Conservation (phyloP, 148 eudicot genomes). For the Nyssa sinensis region DNA sequence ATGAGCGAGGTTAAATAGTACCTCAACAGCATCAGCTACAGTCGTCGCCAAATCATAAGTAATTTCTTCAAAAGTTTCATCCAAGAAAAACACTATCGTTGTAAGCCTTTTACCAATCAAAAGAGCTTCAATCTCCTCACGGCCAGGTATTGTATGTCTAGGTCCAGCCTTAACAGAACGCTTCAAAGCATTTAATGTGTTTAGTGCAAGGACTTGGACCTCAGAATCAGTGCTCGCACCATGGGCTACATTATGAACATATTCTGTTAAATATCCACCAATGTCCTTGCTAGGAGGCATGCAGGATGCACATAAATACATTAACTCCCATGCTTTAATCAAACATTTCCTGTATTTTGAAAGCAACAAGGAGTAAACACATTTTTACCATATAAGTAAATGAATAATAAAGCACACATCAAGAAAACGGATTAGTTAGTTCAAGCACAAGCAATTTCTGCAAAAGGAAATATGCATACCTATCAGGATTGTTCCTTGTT, state of each 20-base stretch:
- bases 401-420: background rate
- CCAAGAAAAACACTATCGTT: constrained; percentile 94
- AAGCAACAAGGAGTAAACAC: constrained; percentile 16
- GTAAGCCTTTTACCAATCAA: constrained; percentile 85
- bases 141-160: constrained; percentile 81
- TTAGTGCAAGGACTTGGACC: constrained; percentile 73
- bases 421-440: background rate
- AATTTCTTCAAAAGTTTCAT: constrained; percentile 98
- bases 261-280: constrained; percentile 90
- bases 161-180: constrained; percentile 94
- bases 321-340: constrained; percentile 90
- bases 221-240: constrained; percentile 63
- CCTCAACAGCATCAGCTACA: constrained; percentile 98
- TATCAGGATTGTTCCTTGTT: constrained; percentile 91
- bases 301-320: constrained; percentile 96
- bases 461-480: constrained; percentile 32
- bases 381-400: background rate
- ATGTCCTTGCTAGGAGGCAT: constrained; percentile 99
- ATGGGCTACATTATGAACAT: constrained; percentile 83
- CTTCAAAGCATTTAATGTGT: constrained; percentile 82
- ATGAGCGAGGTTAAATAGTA: constrained; percentile 21
- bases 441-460: background rate
- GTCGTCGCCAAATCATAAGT: constrained; percentile 94
- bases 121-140: constrained; percentile 95
- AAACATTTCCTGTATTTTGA: constrained; percentile 57